Evolutionary conservation across 352 stramenopile genomes (phyloP).

Genomic region (Globisporangium nagaii): DNA sequence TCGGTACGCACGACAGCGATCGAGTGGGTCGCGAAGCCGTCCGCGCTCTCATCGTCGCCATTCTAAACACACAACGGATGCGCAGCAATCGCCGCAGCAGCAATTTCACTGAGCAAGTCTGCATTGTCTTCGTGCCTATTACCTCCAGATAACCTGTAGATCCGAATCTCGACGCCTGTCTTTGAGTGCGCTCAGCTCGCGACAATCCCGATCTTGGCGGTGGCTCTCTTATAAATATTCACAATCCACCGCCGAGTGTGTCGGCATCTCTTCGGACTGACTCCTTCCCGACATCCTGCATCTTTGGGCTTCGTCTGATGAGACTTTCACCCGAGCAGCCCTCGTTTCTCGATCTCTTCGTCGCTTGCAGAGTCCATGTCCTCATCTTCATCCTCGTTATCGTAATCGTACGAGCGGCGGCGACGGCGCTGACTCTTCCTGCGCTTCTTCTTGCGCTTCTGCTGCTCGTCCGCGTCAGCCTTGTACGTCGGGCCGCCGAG

Average conservation of each 20-base stretch:
- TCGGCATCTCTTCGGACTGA: not conserved
- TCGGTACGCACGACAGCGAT: conserved; percentile 15
- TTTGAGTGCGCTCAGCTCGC: not conserved
- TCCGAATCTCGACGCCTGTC: not conserved
- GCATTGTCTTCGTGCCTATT: not conserved
- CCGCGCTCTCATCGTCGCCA: not conserved
- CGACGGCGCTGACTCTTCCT: conserved; percentile 10
- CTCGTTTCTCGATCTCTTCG: conserved; percentile 33
- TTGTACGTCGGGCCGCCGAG: conserved; percentile 71
- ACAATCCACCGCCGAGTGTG: not conserved
- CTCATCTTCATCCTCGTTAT: conserved; percentile 22
- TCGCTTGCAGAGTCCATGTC: conserved; percentile 14
- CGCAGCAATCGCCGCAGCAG: not conserved
- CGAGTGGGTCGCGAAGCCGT: conserved; percentile 13
- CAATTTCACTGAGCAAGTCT: no score
- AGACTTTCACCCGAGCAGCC: conserved; percentile 38
- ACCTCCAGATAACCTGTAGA: not conserved
- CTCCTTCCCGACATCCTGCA: no score
- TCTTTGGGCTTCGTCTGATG: not conserved
- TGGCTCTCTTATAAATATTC: conserved; percentile 15
- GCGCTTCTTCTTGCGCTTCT: conserved; percentile 19
- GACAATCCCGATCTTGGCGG: not conserved
- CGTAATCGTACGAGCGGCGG: conserved; percentile 33
- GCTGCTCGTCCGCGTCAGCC: conserved; percentile 20
- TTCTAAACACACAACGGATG: not conserved